Base-by-base conservation (phyloP, 2,329 filamentous ascomycete genomes). In the Colletotrichum lupini region DNA sequence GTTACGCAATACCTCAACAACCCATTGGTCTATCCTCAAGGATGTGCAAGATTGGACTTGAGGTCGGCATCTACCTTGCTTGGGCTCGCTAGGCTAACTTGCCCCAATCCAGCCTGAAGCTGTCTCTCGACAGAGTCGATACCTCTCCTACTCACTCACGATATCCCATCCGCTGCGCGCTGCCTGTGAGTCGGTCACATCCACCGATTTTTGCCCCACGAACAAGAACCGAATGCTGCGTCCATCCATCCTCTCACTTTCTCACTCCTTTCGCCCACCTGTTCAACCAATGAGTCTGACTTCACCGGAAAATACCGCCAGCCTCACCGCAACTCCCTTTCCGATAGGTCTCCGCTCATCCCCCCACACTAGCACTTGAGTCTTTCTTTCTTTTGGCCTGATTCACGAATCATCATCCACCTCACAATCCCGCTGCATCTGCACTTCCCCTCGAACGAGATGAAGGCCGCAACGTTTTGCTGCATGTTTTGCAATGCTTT, bases 271-370 rank as follows among this genome's bases (percentile, higher is more conserved):
- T 53, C 19, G 30, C 55, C n/a, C 22, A 30, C n/a, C 42, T 24
- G 52, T 55, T 58, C 16, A 56, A 30, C 71, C 71, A 73, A 73
- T 71, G 49, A 30, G 42, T 28, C 49, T 35, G 55, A 8, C 22
- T 68, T 74, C 61, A 67, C 66, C 62, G 72, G 72, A 56, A 72
- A 35, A 64, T 74, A 67, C 74, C 68, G 72, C 74, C 66, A 76
- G 74, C 72, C 74, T 76, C 75, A 76, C 75, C 75, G 74, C 75
- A 76, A 74, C 64, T 75, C 67, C 30, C 73, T 26, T 61, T 72
- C 64, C 74, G 57, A 74, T 75, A 76, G 74, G 74, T 72, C 70
- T 73, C 68, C 62, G 63, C 64, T 35, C 69, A 68, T 64, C 68
- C 62, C 71, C 68, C 68, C 61, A 72, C 68, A 61, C 64, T 61